Conservation (phyloP, 2,329 filamentous ascomycete species). For the Colletotrichum cereale region DNA sequence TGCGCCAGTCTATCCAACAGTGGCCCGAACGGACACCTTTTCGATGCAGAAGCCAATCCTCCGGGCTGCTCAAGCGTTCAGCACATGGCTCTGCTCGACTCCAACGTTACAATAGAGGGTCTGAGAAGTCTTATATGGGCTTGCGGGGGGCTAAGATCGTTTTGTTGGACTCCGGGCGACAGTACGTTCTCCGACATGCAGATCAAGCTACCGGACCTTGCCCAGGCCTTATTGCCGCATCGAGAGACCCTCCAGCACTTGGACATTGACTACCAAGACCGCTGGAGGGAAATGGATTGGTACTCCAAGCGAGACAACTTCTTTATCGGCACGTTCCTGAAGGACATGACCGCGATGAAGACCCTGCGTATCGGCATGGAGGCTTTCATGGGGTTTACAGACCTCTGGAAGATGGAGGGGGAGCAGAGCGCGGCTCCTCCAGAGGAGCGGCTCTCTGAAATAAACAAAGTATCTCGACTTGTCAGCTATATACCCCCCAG, state of each 20-base stretch:
- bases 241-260: neutral
- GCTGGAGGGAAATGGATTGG: conserved; percentile 4
- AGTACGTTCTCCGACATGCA: conserved; percentile 16
- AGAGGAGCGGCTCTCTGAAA: neutral
- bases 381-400: conserved; percentile 9
- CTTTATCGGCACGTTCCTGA: conserved; percentile 2
- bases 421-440: neutral
- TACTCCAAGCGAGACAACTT: neutral
- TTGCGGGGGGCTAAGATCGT: conserved; percentile 1
- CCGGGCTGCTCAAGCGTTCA: conserved; percentile 10
- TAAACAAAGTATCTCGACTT: neutral
- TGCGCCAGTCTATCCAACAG: conserved; percentile 7
- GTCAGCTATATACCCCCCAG: neutral
- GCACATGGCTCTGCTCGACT: conserved; percentile 1
- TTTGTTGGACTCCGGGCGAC: conserved; percentile 12
- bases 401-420: neutral
- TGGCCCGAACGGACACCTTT: conserved; percentile 19
- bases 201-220: conserved; percentile 4
- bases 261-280: conserved; percentile 6
- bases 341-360: conserved; percentile 1
- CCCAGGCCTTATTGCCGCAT: neutral
- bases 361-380: conserved; percentile 13
- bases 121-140: neutral
- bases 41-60: conserved; percentile 3
- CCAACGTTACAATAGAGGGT: conserved; percentile 8